Base-by-base conservation (phyloP, 2,329 filamentous ascomycete species). In the Emergomyces africanus region DNA sequence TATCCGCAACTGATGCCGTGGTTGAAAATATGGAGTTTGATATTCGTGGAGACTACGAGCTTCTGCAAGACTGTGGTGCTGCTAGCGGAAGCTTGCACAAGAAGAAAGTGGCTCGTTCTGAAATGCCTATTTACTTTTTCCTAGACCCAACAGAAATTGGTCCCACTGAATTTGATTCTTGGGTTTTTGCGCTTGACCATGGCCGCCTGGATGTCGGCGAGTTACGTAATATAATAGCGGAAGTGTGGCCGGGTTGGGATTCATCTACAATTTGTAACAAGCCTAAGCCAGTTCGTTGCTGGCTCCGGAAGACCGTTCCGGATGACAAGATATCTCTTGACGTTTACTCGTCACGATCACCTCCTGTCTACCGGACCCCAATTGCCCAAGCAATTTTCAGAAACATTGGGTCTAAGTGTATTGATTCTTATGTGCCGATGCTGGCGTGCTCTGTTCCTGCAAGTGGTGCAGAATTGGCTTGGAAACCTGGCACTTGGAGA, bases 1-100 rank as follows among this genome's bases (percentile, higher is more conserved):
- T 85, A 28, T 58, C 66, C 6, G 66, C 72, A 20, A 58, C 63
- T 2, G 64, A 71, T 15, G 61, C 70, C 2, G 64, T 69, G 15
- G 62, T 68, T 4, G 54, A 63, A 39, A 61, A 64, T 18, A 66
- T 74, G 8, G 71, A 71, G 25, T 53, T 64, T 0, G 70, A 78
- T 57, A 66, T 85, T 12, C 67, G 66, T 2, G 84, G 84, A 1
- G 66, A 66, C 0, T 87, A 84, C 63, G 63, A 72, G 6, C 70
- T 78, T 10, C 70, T 83, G 0, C 77, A 75, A 12, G 69, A 79
- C 5, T 87, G 84, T 64, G 83, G 82, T 5, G 84, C 80, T 3
- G 78, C 83, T 0, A 76, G 71, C 25, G 74, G 76, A 18, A 78
- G 78, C 57, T 67, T 86, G 25, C 84, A 85, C 67, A 78, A 76